Evolutionary conservation across 2,329 filamentous ascomycete genomes (phyloP).

Genomic region (Clonostachys rhizophaga): DNA sequence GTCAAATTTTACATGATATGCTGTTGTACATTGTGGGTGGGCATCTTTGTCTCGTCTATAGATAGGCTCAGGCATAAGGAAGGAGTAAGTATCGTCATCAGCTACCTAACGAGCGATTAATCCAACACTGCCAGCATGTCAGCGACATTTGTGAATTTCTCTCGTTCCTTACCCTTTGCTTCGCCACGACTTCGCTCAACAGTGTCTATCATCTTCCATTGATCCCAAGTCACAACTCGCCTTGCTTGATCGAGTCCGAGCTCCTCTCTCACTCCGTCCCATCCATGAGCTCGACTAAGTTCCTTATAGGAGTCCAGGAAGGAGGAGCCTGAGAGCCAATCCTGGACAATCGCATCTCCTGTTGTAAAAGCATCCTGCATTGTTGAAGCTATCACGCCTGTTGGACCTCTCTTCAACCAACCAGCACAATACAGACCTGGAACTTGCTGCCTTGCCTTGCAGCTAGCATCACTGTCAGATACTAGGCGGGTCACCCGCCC

Average conservation of each 20-base stretch:
- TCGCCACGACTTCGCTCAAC: conserved; percentile 67
- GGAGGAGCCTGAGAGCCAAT: conserved; percentile 52
- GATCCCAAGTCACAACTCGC: conserved; percentile 70
- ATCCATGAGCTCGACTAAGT: conserved; percentile 44
- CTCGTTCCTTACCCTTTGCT: conserved; percentile 68
- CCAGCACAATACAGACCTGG: conserved; percentile 87
- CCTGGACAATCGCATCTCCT: conserved; percentile 75
- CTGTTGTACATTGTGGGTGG: conserved; percentile 7
- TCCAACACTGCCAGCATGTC: conserved; percentile 53
- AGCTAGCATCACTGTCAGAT: conserved; percentile 13
- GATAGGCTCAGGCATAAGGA: neutral
- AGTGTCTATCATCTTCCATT: conserved; percentile 81
- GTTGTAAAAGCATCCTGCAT: conserved; percentile 94
- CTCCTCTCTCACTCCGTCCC: conserved; percentile 69
- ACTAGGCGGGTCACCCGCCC: conserved; percentile 59
- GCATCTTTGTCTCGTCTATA: too few relatives aligned
- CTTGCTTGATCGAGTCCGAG: conserved; percentile 45
- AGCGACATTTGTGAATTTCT: conserved; percentile 56
- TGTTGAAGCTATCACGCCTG: conserved; percentile 91
- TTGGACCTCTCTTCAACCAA: conserved; percentile 94
- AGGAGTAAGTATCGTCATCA: neutral
- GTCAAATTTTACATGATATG: neutral
- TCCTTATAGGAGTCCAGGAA: conserved; percentile 26
- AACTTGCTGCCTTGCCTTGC: conserved; percentile 32
- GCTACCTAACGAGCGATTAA: conserved; percentile 9